Percentiles rank a stretch among this genome's conserved stretches.
These are phyloP conservation scores for Phytopythium montanum DNA, from an alignment of 352 stramenopile genomes.

Conservation along the genomic window DNA sequence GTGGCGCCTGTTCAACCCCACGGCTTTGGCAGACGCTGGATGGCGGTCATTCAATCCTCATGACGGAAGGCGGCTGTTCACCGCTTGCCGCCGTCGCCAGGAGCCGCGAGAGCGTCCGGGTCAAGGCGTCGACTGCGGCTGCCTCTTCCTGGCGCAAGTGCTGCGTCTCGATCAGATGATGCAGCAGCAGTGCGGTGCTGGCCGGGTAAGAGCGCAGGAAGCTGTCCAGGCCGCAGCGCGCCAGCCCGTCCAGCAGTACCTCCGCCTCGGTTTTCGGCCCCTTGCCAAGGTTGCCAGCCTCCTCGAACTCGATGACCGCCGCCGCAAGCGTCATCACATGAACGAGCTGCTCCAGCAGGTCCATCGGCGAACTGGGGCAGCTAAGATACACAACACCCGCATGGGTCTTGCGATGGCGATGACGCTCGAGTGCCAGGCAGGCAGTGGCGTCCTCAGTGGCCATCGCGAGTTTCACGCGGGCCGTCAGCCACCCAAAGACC, in stretches of 20 bases:
- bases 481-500: constrained; percentile 29
- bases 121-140: constrained; percentile 20
- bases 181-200: constrained; percentile 28
- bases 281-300: constrained; percentile 10
- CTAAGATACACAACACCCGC: neutral
- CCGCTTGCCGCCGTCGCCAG: neutral
- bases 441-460: constrained; percentile 19
- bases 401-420: neutral
- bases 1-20: neutral
- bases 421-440: neutral
- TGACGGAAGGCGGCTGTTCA: no score
- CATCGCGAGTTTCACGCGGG: constrained; percentile 35
- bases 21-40: neutral
- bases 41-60: neutral
- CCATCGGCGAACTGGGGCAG: constrained; percentile 23
- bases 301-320: neutral
- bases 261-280: neutral
- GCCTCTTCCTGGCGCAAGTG: constrained; percentile 13
- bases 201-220: constrained; percentile 25
- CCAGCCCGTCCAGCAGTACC: neutral
- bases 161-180: constrained; percentile 28
- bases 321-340: neutral
- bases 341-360: constrained; percentile 25
- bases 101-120: constrained; percentile 16
- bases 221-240: neutral